These are phyloP conservation scores for Leishmania major DNA, from an alignment of 208 protist genomes.

Conservation along the genomic window DNA sequence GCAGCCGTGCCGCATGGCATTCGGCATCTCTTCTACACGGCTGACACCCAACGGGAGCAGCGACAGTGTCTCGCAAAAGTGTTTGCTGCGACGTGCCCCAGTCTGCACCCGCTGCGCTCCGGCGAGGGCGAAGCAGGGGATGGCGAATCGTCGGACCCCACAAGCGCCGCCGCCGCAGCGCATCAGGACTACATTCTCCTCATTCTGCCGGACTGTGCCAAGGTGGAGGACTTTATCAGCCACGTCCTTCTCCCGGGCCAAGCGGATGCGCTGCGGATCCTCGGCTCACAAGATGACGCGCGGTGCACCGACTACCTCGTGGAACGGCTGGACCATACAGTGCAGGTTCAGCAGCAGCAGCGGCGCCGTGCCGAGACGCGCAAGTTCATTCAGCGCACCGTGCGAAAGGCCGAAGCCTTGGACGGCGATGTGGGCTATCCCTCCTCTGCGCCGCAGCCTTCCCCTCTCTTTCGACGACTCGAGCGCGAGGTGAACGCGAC, in stretches of 20 bases:
- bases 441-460: background rate
- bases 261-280: constrained; percentile 5
- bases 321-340: constrained; percentile 45
- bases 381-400: constrained; percentile 41
- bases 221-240: constrained; percentile 49
- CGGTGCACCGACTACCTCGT: constrained; percentile 30
- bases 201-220: constrained; percentile 64
- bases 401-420: constrained; percentile 14
- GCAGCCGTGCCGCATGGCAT: constrained; percentile 70
- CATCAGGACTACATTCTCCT: constrained; percentile 46
- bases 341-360: constrained; percentile 34
- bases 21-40: constrained; percentile 79
- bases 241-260: constrained; percentile 65
- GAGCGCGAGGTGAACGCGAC: constrained; percentile 5
- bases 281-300: background rate
- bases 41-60: constrained; percentile 78
- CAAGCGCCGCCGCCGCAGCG: background rate
- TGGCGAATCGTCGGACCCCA: background rate
- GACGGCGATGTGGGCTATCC: background rate
- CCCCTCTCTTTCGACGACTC: constrained; percentile 3
- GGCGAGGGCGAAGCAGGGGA: background rate
- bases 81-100: constrained; percentile 37
- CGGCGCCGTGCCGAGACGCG: constrained; percentile 39
- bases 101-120: background rate
- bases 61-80: constrained; percentile 56